These are phyloP conservation scores for Oryza meyeriana DNA, from an alignment of 176 grass and related monocot species.

Conservation along the genomic window DNA sequence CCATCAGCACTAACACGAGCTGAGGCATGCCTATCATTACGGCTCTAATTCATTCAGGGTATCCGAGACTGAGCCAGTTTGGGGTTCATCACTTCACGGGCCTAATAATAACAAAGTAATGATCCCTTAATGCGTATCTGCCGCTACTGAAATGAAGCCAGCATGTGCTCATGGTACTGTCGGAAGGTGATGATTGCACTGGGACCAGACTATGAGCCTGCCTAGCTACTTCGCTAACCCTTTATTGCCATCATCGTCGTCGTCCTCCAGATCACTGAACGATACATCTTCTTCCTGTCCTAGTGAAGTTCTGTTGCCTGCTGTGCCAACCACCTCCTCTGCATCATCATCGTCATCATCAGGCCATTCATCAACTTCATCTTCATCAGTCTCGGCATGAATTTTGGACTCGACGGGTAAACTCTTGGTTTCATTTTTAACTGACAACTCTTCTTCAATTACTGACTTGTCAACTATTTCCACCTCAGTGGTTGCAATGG, in stretches of 20 bases:
- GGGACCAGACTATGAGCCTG: neutral
- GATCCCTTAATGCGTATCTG: constrained; percentile 11
- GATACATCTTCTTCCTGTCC: constrained; percentile 65
- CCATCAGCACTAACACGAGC: constrained; percentile 31
- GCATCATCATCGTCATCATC: constrained; percentile 25
- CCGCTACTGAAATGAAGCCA: constrained; percentile 47
- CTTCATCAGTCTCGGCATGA: constrained; percentile 11
- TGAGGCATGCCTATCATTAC: constrained; percentile 20
- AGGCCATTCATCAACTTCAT: constrained; percentile 57
- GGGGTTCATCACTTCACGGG: constrained; percentile 25
- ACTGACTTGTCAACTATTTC: constrained; percentile 73
- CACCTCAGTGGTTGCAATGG: constrained; percentile 28
- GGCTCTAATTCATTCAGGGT: neutral
- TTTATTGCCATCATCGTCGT: constrained; percentile 10
- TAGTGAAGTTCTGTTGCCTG: constrained; percentile 28
- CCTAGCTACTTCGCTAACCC: constrained; percentile 12
- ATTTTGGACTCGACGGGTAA: neutral
- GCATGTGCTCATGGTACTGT: constrained; percentile 15
- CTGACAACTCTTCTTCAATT: constrained; percentile 51
- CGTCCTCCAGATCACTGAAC: constrained; percentile 60
- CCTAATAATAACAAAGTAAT: constrained; percentile 34
- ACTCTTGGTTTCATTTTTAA: constrained; percentile 11
- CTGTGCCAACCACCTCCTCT: constrained; percentile 14
- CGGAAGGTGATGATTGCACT: constrained; percentile 15
- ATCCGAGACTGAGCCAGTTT: constrained; percentile 31